Evolutionary conservation across 352 stramenopile genomes (phyloP).

Genomic region (Phytopythium ostracodes): DNA sequence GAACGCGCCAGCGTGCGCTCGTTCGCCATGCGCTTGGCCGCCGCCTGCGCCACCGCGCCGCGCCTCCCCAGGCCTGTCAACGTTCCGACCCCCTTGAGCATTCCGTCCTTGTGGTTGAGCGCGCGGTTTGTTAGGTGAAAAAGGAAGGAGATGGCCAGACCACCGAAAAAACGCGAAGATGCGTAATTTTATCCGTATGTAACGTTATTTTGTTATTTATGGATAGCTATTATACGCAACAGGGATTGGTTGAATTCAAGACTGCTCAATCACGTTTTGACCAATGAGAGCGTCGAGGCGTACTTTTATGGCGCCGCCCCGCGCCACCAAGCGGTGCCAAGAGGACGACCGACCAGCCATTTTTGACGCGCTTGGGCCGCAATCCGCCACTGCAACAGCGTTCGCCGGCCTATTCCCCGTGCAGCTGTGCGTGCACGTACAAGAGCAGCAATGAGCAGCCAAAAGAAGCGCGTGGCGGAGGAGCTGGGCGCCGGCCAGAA

Average conservation of each 20-base stretch:
- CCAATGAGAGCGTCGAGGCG: conserved; percentile 19
- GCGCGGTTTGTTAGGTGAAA: background rate
- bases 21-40: conserved; percentile 9
- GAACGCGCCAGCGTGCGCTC: conserved; percentile 9
- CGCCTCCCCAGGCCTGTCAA: background rate
- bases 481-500: conserved; percentile 46
- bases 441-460: conserved; percentile 38
- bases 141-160: too few relatives aligned
- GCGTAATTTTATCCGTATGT: too few relatives aligned
- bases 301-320: conserved; percentile 5
- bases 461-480: conserved; percentile 64
- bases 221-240: background rate
- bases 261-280: background rate
- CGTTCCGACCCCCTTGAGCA: background rate
- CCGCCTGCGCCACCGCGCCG: conserved; percentile 7
- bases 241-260: background rate
- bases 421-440: background rate
- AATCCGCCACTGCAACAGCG: background rate
- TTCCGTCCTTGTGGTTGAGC: background rate
- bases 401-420: too few relatives aligned
- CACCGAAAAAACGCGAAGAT: conserved; percentile 1
- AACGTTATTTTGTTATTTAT: conserved; percentile 1
- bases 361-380: conserved; percentile 4
- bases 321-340: background rate
- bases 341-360: conserved; percentile 8